Base-by-base conservation (phyloP, 345 rosid species). In the Boechera divaricarpa region DNA sequence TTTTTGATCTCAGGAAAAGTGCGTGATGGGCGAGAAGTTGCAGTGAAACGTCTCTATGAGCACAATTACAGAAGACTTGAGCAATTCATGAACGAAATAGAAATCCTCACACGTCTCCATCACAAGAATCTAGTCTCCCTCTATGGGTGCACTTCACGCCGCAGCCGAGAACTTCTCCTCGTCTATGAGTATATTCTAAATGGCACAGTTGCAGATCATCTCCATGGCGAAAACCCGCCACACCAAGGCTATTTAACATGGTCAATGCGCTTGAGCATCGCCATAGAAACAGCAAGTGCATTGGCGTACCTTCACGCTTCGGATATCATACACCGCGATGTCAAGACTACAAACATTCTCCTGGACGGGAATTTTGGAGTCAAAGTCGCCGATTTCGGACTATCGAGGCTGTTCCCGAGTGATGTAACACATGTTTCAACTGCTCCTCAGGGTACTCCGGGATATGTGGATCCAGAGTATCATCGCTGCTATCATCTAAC, bases 371-470 rank as follows among this genome's bases (percentile, higher is more conserved):
- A 84, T 13, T 88, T 83, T 9, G 15, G 77, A 15, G 92, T 90
- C 64, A 90, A 90, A 73, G 87, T 90, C 11, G 91, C 88, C 0
- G 95, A 90, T 82, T 90, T 90, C 5, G 92, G 92, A 4, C 82
- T 90, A 21, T 88, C 95, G 0, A 75, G 89, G 68, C 48, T 88
- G 81, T 80, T 72, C 62, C 91, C 88, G 1, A 61, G 7, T 7
- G 80, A 88, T 72, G 91, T 84, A 39, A 90, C 89, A 24, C 92
- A 90, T 48, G 66, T 90, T 16, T 90, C 92, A 36, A 86, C 92
- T 0, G 87, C 87, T 77, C 95, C 95, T 70, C 91, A 90, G 54
- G 94, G 94, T 12, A 87, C 90, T 53, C 89, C 92, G 0, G 95
- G 92, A 44, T 86, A 85, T 39, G 85, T 88, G 36, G 92, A 90